A percentile compares a stretch with the other conserved stretches of the same genome.
Evolutionary conservation across 2,329 filamentous ascomycete genomes (phyloP).

Genomic region (Stagonosporopsis rhizophila): DNA sequence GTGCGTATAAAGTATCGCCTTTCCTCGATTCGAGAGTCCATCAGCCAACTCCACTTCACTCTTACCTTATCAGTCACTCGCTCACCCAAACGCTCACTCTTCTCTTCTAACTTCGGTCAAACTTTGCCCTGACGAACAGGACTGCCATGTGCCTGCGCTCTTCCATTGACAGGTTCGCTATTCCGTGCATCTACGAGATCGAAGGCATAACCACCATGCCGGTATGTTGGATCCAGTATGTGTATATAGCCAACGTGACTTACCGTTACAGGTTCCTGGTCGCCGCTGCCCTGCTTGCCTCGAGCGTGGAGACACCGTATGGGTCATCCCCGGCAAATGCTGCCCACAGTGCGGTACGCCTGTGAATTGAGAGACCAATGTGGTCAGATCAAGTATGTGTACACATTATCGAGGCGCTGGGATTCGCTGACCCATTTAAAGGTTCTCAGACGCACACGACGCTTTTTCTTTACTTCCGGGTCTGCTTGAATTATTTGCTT

Average conservation of each 20-base stretch:
- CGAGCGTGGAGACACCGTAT: constrained; percentile 50
- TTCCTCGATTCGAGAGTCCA: constrained; percentile 3
- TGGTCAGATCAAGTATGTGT: constrained; percentile 6
- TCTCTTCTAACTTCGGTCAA: not conserved
- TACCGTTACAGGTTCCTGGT: constrained; percentile 45
- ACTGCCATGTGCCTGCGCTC: constrained; percentile 38
- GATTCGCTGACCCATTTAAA: constrained; percentile 8
- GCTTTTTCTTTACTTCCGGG: constrained; percentile 4
- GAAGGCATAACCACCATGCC: constrained; percentile 46
- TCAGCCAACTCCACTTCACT: constrained; percentile 1
- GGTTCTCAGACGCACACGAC: not conserved
- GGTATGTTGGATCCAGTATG: constrained; percentile 28
- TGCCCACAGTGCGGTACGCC: constrained; percentile 50
- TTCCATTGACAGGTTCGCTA: constrained; percentile 33
- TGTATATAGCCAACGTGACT: not conserved
- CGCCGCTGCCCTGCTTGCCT: constrained; percentile 50
- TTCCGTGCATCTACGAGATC: constrained; percentile 38
- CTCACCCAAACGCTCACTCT: not conserved
- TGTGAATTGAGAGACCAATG: constrained; percentile 39
- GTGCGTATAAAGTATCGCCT: constrained; percentile 12
- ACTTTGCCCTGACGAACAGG: not conserved
- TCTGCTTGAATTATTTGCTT: constrained; percentile 1
- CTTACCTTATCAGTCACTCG: constrained; percentile 1
- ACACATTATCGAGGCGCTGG: not conserved
- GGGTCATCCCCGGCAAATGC: constrained; percentile 51